A percentile compares a stretch with the other conserved stretches of the same genome.
phyloP scores from a whole-genome alignment of 2,329 filamentous ascomycete species.

The Sclerotinia nivalis region DNA sequence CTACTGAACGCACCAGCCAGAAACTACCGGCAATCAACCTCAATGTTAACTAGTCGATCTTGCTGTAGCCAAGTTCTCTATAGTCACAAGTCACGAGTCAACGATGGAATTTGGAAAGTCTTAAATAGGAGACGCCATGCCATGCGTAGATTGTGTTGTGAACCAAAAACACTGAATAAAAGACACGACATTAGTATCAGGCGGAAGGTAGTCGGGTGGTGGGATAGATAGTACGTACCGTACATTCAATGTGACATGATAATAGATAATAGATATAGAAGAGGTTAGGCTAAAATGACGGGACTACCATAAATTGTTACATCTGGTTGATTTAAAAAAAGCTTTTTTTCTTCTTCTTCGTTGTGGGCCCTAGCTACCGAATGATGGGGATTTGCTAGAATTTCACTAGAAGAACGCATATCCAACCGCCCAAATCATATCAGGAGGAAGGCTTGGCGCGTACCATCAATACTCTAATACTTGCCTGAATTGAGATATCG shows the following conservation, averaged over 20 bases:
- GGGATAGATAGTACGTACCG: not conserved
- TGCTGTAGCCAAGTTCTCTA: not conserved
- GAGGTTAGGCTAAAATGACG: not conserved
- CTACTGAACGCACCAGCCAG: not conserved
- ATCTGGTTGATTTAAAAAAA: not conserved
- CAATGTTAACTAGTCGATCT: not conserved
- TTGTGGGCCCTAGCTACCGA: slow-evolving; percentile 13
- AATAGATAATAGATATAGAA: not conserved
- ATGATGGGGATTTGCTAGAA: slow-evolving; percentile 22
- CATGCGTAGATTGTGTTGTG: slow-evolving; percentile 6
- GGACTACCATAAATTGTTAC: not conserved
- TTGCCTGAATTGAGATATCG: not conserved
- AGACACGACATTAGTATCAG: slow-evolving; percentile 9
- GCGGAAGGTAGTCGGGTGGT: slow-evolving; percentile 6
- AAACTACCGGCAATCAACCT: slow-evolving; percentile 14
- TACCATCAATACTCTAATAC: not conserved
- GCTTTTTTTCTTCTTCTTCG: not conserved
- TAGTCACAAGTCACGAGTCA: not conserved
- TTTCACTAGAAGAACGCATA: slow-evolving; percentile 1
- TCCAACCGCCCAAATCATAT: not conserved
- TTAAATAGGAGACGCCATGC: slow-evolving; percentile 12
- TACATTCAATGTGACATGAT: slow-evolving; percentile 8
- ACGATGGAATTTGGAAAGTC: not conserved
- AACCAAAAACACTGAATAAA: not conserved
- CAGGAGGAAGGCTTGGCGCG: not conserved